Conservation (phyloP, 192 early-diverging fungal species). For the Dispira parvispora region DNA sequence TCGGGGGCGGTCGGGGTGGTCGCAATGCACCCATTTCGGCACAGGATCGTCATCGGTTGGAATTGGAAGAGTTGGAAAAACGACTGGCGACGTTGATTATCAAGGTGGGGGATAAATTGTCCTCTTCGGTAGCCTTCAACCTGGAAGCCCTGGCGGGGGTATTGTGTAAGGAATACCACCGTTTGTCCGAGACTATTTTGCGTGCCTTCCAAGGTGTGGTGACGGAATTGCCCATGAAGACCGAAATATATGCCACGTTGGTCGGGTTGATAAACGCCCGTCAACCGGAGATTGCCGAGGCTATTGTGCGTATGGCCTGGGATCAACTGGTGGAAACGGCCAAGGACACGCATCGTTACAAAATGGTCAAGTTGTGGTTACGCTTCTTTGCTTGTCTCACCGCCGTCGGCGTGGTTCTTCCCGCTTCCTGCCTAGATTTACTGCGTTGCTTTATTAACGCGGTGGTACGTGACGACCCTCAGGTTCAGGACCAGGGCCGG, state of each 20-base stretch:
- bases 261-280: constrained; percentile 68
- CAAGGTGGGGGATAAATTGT: constrained; percentile 51
- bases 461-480: constrained; percentile 14
- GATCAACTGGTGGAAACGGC: constrained; percentile 33
- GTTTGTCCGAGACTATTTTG: neutral
- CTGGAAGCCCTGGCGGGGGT: constrained; percentile 1
- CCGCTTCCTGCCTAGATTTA: constrained; percentile 41
- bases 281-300: constrained; percentile 39
- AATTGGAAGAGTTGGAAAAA: constrained; percentile 42
- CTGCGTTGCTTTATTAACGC: constrained; percentile 44
- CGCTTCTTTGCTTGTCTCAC: constrained; percentile 72
- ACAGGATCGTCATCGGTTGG: constrained; percentile 14
- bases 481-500: constrained; percentile 15
- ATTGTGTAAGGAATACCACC: neutral
- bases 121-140: neutral
- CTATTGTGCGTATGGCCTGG: constrained; percentile 39
- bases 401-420: constrained; percentile 54
- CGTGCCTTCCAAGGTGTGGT: constrained; percentile 14
- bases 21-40: neutral
- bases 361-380: constrained; percentile 54
- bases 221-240: constrained; percentile 55
- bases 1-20: constrained; percentile 11
- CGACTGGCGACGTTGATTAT: constrained; percentile 51
- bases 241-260: constrained; percentile 60
- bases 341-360: constrained; percentile 42